phyloP scores from a whole-genome alignment of 805 yeast genomes.

The Pichia paraexigua region DNA sequence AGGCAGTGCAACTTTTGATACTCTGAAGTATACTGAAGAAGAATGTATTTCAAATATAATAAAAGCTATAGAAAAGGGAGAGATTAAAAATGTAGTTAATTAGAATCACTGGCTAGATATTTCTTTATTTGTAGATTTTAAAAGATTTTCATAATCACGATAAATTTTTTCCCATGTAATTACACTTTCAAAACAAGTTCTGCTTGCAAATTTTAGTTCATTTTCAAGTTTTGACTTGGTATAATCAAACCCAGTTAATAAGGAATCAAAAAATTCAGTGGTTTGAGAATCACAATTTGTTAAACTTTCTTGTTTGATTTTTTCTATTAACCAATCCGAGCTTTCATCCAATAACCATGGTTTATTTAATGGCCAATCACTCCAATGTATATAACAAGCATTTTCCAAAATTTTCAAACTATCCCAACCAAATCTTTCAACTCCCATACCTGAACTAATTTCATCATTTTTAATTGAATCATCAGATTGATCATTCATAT shows the following conservation, averaged over 20 bases:
- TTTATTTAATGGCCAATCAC: conserved; percentile 59
- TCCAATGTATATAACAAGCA: conserved; percentile 47
- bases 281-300: conserved; percentile 1
- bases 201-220: conserved; percentile 23
- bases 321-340: conserved; percentile 8
- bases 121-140: not conserved
- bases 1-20: conserved; percentile 59
- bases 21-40: conserved; percentile 42
- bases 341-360: conserved; percentile 42
- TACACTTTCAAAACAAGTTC: conserved; percentile 11
- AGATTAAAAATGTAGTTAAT: conserved; percentile 8
- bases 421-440: conserved; percentile 29
- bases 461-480: not conserved
- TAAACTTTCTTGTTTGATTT: conserved; percentile 10
- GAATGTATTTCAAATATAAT: conserved; percentile 50
- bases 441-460: conserved; percentile 10
- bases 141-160: conserved; percentile 6
- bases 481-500: not conserved
- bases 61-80: conserved; percentile 32
- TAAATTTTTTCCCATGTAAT: conserved; percentile 13
- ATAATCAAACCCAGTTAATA: not conserved
- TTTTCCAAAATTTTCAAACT: conserved; percentile 22
- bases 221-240: conserved; percentile 7
- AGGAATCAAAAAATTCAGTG: not conserved
- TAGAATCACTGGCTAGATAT: conserved; percentile 3